Conservation (phyloP, 1,284 basidiomycete species). For the Ganoderma leucocontextum region DNA sequence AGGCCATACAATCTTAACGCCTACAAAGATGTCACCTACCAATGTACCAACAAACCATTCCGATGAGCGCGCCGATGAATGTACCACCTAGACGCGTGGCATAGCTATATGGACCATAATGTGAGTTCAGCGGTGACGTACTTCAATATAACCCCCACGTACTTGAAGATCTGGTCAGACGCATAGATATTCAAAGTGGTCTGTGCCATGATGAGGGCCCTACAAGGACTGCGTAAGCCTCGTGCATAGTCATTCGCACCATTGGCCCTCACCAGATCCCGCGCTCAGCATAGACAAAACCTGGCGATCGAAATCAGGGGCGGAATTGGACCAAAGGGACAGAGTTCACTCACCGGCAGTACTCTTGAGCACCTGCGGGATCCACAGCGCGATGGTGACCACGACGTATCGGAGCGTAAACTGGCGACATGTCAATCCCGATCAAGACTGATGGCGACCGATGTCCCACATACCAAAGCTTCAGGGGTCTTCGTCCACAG, state of each 20-base stretch:
- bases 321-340: background rate
- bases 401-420: slow-evolving; percentile 67
- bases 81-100: slow-evolving; percentile 56
- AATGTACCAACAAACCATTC: slow-evolving; percentile 67
- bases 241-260: background rate
- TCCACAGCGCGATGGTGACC: slow-evolving; percentile 63
- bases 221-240: slow-evolving; percentile 23
- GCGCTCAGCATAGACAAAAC: slow-evolving; percentile 53
- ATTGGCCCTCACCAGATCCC: slow-evolving; percentile 49
- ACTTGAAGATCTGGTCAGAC: slow-evolving; percentile 68
- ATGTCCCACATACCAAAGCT: slow-evolving; percentile 47
- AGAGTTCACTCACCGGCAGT: slow-evolving; percentile 51
- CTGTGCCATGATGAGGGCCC: slow-evolving; percentile 77
- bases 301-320: slow-evolving; percentile 35
- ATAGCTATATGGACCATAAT: slow-evolving; percentile 43
- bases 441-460: background rate
- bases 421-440: slow-evolving; percentile 34
- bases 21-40: slow-evolving; percentile 40
- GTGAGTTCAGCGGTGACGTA: background rate
- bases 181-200: slow-evolving; percentile 68
- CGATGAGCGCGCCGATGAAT: slow-evolving; percentile 48
- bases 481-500: slow-evolving; percentile 54
- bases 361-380: slow-evolving; percentile 55
- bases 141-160: slow-evolving; percentile 16
- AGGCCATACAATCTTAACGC: background rate